Base-by-base conservation (phyloP, 495 filamentous ascomycete genomes). In the Talaromyces thailandensis region DNA sequence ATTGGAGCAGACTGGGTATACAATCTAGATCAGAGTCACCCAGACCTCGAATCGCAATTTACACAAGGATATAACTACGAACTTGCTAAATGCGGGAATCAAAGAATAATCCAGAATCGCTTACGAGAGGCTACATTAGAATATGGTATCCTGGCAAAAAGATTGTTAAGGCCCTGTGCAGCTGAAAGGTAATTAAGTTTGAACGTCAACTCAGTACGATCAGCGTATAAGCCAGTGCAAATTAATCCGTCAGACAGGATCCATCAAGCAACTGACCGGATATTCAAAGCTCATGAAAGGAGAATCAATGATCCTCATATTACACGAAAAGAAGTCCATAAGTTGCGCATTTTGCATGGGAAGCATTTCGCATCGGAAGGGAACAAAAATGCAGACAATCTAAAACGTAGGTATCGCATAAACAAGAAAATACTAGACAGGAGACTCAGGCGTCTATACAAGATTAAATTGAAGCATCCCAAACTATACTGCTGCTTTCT, bases 171-270 rank as follows among this genome's bases (percentile, higher is more conserved):
- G 28, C 24, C 28, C 51, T 55, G 24, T 55, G 24, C 51, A 55
- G 26, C 51, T 55, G 51, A 55, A 55, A 55, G 51, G 51, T 55
- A 11, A 55, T 55, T 55, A n/a, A 58, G 21, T 58, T 58, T 18
- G 6, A 43, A 6, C 37, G 37, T 3, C 37, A 43, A 6, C 3
- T 18, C 0, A 43, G 3, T 4, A 43, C 37, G 0, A 43, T 43
- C 0, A 43, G 18, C 14, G 48, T n/a, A n/a, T n/a, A n/a, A n/a
- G n/a, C n/a, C n/a, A n/a, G n/a, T n/a, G n/a, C n/a, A n/a, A n/a
- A n/a, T n/a, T n/a, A n/a, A n/a, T n/a, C n/a, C n/a, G n/a, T n/a
- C n/a, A n/a, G n/a, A n/a, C n/a, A n/a, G n/a, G n/a, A n/a, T n/a
- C n/a, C n/a, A n/a, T n/a, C n/a, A n/a, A n/a, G n/a, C 25, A 28